Base-by-base conservation (phyloP, 257 asterid genomes). In the Asclepias syriaca region DNA sequence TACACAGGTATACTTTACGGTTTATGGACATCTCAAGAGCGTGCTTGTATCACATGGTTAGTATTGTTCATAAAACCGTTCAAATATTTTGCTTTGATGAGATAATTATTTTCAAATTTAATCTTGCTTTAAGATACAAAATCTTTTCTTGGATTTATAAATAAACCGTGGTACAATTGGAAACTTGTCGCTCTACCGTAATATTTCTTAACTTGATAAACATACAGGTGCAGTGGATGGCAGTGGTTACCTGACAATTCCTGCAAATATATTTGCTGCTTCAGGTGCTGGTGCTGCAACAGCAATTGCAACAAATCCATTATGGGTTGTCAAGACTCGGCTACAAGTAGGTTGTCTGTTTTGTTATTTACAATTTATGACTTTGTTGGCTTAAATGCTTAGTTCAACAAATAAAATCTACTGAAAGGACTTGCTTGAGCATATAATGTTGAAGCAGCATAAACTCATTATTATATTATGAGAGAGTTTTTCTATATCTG, bases 241-340 rank as follows among this genome's bases (percentile, higher is more conserved):
- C 72, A 68, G 77, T 18, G 92, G 79, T 67, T 86, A 88, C 73
- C 90, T 88, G 76, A 63, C 97, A 11, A 72, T 92, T 78, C 83
- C 85, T 75, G 90, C 95, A 78, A 90, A 88, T 81, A 84, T 92
- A 96, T 59, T 90, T 81, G 97, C 96, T 70, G 98, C 98, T 79
- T 83, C 93, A 6, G 97, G 96, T 70, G 98, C 98, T 69, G 98
- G 98, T 67, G 96, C 93, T 54, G 96, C 97, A 65, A 92, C 97
- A 58, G 65, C 98, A 63, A 75, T 90, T 72, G 81, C 91, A 6
- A 86, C 87, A 71, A 92, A 92, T 85, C 98, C 98, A 9, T 79
- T 92, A 75, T 92, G 98, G 98, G 98, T 92, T 81, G 98, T 92
- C 71, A 92, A 92, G 82, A 92, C 98, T 57, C 82, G 98, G 56